Conservation (phyloP, 768 basidiomycete genomes). For the Tricholomella constricta region DNA sequence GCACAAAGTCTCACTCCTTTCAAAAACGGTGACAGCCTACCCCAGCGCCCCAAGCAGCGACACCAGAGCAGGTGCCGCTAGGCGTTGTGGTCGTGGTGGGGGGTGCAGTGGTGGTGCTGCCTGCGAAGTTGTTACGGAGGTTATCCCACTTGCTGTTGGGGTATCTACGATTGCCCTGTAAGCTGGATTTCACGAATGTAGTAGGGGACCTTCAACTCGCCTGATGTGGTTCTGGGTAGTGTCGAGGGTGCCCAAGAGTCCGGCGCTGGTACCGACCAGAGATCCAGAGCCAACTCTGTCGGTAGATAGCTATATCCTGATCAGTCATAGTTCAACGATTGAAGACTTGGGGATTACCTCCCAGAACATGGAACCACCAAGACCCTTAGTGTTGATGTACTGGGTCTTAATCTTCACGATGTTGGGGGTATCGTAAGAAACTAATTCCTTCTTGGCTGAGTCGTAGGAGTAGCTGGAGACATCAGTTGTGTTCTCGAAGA, state of each 20-base stretch:
- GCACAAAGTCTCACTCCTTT: not conserved
- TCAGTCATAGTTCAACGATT: not conserved
- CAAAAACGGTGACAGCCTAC: slow-evolving; percentile 25
- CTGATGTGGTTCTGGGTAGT: slow-evolving; percentile 65
- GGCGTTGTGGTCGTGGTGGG: slow-evolving; percentile 29
- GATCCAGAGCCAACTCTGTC: slow-evolving; percentile 63
- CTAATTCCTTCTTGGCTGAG: slow-evolving; percentile 60
- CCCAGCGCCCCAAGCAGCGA: slow-evolving; percentile 49
- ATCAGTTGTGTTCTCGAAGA: slow-evolving; percentile 67
- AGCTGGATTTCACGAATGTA: not conserved
- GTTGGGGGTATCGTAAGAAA: slow-evolving; percentile 76
- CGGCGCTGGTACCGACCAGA: slow-evolving; percentile 52
- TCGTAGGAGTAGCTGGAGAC: slow-evolving; percentile 84
- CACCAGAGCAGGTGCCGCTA: slow-evolving; percentile 40
- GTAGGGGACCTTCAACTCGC: slow-evolving; percentile 32
- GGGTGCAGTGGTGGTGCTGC: slow-evolving; percentile 23
- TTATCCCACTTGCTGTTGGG: slow-evolving; percentile 75
- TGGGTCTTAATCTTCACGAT: slow-evolving; percentile 67
- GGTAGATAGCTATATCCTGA: slow-evolving; percentile 47
- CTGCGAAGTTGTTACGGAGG: slow-evolving; percentile 62
- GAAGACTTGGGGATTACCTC: slow-evolving; percentile 37
- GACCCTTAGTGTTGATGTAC: slow-evolving; percentile 59
- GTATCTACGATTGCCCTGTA: slow-evolving; percentile 38
- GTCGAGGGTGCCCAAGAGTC: slow-evolving; percentile 55
- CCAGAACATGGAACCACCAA: slow-evolving; percentile 80